Evolutionary conservation across 2,329 filamentous ascomycete species (phyloP).

Genomic region (Botrytis paeoniae): DNA sequence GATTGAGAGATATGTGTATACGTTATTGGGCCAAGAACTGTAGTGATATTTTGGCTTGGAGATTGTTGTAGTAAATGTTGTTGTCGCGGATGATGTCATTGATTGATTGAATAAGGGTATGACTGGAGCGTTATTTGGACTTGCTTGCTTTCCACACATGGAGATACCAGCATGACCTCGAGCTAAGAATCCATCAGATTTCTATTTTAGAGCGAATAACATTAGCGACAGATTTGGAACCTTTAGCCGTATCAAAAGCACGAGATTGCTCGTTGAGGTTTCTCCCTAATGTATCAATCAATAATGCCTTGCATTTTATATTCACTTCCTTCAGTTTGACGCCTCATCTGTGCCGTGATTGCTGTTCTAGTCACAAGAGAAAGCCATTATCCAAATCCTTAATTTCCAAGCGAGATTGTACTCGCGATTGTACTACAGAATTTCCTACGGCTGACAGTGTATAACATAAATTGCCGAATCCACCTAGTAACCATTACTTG

Average conservation of each 20-base stretch:
- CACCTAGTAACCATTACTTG: neutral
- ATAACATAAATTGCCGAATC: neutral
- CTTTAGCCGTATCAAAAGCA: neutral
- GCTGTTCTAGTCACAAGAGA: neutral
- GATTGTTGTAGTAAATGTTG: neutral
- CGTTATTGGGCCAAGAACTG: too few relatives aligned
- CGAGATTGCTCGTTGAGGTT: neutral
- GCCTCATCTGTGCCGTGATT: neutral
- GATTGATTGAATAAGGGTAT: neutral
- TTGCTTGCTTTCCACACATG: neutral
- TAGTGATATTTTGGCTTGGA: neutral
- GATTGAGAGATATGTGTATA: too few relatives aligned
- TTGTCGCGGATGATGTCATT: neutral
- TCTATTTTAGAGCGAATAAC: neutral
- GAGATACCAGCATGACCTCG: neutral
- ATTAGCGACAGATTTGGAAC: neutral
- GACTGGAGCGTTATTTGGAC: neutral
- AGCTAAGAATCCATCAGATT: neutral
- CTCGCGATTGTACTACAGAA: neutral
- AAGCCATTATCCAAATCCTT: neutral
- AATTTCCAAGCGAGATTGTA: neutral
- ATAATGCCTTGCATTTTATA: neutral
- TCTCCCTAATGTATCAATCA: neutral
- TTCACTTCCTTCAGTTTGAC: neutral
- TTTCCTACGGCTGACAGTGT: neutral